Conservation (phyloP, 2,329 filamentous ascomycete species). For the Nigrospora oryzae region DNA sequence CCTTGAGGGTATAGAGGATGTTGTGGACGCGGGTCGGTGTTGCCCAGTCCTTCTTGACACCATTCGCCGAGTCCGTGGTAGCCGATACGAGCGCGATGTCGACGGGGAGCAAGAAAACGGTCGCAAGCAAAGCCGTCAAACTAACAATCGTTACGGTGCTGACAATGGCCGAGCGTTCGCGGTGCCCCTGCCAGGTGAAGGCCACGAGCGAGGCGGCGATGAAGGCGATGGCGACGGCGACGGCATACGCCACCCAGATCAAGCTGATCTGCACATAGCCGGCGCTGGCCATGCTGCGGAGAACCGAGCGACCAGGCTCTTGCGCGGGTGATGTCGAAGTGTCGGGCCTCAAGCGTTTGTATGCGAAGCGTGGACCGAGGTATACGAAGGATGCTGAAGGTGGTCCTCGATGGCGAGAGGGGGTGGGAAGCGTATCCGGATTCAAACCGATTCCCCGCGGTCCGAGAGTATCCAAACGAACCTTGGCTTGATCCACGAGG, state of each 20-base stretch:
- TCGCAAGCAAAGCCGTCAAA: slow-evolving; percentile 79
- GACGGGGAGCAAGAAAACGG: slow-evolving; percentile 84
- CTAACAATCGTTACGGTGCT: slow-evolving; percentile 81
- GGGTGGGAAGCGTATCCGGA: too few relatives aligned
- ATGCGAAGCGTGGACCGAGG: too few relatives aligned
- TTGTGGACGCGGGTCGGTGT: slow-evolving; percentile 69
- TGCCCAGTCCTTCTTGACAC: slow-evolving; percentile 90
- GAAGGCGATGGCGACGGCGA: slow-evolving; percentile 70
- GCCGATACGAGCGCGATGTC: slow-evolving; percentile 93
- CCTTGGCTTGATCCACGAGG: too few relatives aligned
- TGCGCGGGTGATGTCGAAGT: too few relatives aligned
- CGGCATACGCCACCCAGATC: slow-evolving; percentile 90
- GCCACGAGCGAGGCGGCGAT: slow-evolving; percentile 76
- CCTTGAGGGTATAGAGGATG: slow-evolving; percentile 72
- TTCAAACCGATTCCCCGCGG: too few relatives aligned
- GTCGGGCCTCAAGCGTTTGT: too few relatives aligned
- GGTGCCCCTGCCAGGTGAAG: slow-evolving; percentile 82
- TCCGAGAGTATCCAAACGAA: too few relatives aligned
- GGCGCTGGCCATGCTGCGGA: slow-evolving; percentile 22
- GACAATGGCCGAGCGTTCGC: slow-evolving; percentile 75
- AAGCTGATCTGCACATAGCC: slow-evolving; percentile 75
- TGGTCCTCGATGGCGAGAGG: too few relatives aligned
- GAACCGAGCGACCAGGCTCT: too few relatives aligned
- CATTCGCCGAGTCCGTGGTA: slow-evolving; percentile 66
- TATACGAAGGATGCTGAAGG: too few relatives aligned